Conservation (phyloP, 139 green algal species). For the Chlamydomonas sp. region DNA sequence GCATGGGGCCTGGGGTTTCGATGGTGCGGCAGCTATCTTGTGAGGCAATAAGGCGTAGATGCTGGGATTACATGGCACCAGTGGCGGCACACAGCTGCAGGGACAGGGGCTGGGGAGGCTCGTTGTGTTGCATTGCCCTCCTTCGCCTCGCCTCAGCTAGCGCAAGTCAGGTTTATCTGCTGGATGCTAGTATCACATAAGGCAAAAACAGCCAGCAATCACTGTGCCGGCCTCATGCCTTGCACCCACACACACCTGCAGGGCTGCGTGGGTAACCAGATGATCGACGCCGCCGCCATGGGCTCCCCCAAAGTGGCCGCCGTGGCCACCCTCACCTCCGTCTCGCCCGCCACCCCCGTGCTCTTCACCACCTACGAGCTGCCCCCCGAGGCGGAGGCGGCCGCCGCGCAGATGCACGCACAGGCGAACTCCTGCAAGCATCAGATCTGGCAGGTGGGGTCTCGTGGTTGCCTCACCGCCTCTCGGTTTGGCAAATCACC, state of each 20-base stretch:
- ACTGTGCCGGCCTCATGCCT: too few species aligned
- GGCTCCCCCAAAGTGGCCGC: constrained; percentile 78
- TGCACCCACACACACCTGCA: constrained; percentile 11
- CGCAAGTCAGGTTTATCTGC: too few species aligned
- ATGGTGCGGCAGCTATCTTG: background rate
- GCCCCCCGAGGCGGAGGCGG: constrained; percentile 32
- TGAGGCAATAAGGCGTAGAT: too few species aligned
- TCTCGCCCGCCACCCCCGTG: constrained; percentile 83
- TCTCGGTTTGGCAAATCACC: background rate
- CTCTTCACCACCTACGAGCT: constrained; percentile 84
- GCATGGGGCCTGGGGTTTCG: too few species aligned
- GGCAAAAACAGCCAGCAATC: too few species aligned
- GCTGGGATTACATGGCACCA: too few species aligned
- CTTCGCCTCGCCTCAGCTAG: too few species aligned
- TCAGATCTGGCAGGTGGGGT: constrained; percentile 78
- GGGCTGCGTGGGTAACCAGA: constrained; percentile 53
- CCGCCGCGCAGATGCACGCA: constrained; percentile 46
- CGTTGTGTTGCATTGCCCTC: too few species aligned
- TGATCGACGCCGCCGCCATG: constrained; percentile 78
- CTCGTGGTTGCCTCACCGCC: background rate
- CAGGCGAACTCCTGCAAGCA: constrained; percentile 65
- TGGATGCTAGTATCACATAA: too few species aligned
- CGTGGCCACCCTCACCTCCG: constrained; percentile 84
- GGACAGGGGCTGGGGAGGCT: too few species aligned
- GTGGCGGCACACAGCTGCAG: too few species aligned